Evolutionary conservation across 495 filamentous ascomycete genomes (phyloP), one percentile per base, ranked within the genome.

Genomic region (Glutinoglossum americanum): DNA sequence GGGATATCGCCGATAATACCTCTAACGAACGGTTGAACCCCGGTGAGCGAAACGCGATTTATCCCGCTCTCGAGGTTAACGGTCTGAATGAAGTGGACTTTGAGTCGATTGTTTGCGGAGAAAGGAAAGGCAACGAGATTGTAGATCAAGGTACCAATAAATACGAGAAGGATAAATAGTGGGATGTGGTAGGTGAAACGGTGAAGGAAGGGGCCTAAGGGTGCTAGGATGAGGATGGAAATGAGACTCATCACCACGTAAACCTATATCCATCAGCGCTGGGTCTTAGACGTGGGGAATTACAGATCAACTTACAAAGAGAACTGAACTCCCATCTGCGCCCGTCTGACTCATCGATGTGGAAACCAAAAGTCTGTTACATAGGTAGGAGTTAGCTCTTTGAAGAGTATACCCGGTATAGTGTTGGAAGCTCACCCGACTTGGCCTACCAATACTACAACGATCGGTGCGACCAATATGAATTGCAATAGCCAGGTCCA

Each of bases 401-500:
- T 1, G 13, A 30, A 23, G 13, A 45, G 41, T 28, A 25, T 19
- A 25, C 3, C 11, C 21, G 17, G 4, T 25, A n/a, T 7, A 51
- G 15, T n/a, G 8, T 25, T 51, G 28, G 49, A 53, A 5, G 4
- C 49, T 17, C 7, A 53, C 49, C 49, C 49, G 25, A 88, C 73
- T 59, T 92, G 83, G 21, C 78, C 87, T 21, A 82, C 64, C 19
- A 97, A 64, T 28, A 87, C 81, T 58, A 94, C 73, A 39, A 77
- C 74, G 48, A 95, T 77, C 1, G 90, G 89, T 0, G 79, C 82
- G 11, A 87, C 72, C 39, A 95, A 62, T 6, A 98, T 71, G 60
- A 96, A 85, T 65, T 97, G 87, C 21, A 89, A 61, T 35, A 89
- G 66, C 92, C 92, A 98, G 25, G 81, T 77, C 83, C 83, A 94